Base-by-base conservation (phyloP, 495 filamentous ascomycete species). In the Neurospora hispaniola region DNA sequence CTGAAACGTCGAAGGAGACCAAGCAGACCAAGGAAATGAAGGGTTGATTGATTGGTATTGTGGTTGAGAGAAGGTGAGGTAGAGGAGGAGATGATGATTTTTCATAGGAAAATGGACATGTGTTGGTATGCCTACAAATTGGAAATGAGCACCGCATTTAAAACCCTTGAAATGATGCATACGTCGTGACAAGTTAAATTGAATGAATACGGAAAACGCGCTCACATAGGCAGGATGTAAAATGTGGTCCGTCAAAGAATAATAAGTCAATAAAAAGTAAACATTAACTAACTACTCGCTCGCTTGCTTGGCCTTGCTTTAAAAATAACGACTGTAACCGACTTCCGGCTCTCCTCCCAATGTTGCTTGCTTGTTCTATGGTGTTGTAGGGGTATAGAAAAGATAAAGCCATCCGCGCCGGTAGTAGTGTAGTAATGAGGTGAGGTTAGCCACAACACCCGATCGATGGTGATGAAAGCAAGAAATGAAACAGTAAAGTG, bases 1-100 rank as follows among this genome's bases (percentile, higher is more conserved):
- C 3, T 92, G 87, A 31, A 3, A 31, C 82, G 73, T 75, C 31
- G 16, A 74, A 31, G 46, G 4, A 38, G 5, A 0, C 20, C 4
- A 62, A 62, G 23, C 12, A 62, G 23, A 14, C 6, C 1, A 62
- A 62, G 6, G 12, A 35, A 2, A 0, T 62, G 5, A 14, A 35
- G 1, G 54, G 48, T 0, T 48, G 46, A 48, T 38, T 38, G 35
- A 48, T 38, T 38, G 35, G 27, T 31, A 31, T 31, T 31, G 27
- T 31, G 27, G 27, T 31, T 31, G 27, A 31, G 27, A 31, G 27
- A 3, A 2, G 27, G 27, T 31, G 27, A 31, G 27, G 27, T 31
- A 31, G 27, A 31, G 27, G 27, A 31, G 27, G 27, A 31, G 27
- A 31, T 31, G 27, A 3, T 31, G 27, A 31, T 2, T 3, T 31